Percentiles rank a stretch among this genome's conserved stretches.
Conservation (phyloP, 2,329 filamentous ascomycete species). For the Fusarium solani-melongenae region DNA sequence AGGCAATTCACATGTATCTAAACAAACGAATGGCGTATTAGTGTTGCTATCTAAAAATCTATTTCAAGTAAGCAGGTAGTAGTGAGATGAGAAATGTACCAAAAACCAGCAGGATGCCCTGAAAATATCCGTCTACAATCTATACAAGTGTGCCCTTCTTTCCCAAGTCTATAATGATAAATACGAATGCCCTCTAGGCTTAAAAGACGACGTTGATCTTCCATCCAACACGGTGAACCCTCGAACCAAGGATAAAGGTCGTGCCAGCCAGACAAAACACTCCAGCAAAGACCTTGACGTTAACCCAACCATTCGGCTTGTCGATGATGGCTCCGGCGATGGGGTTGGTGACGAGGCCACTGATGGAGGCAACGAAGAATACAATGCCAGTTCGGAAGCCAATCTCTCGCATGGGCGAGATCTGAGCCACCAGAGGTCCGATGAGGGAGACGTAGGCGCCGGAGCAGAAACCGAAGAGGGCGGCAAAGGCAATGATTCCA, state of each 20-base stretch:
- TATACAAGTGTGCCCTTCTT: neutral
- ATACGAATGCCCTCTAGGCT: neutral
- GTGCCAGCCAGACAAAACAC: slow-evolving; percentile 34
- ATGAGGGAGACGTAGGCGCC: slow-evolving; percentile 55
- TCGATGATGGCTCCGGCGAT: slow-evolving; percentile 62
- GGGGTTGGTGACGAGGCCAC: slow-evolving; percentile 66
- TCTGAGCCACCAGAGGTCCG: slow-evolving; percentile 55
- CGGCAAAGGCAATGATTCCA: slow-evolving; percentile 52
- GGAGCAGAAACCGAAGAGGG: slow-evolving; percentile 56
- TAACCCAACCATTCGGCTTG: slow-evolving; percentile 43
- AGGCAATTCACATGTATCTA: neutral
- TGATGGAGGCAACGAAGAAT: slow-evolving; percentile 66
- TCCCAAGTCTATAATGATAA: neutral
- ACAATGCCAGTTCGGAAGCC: slow-evolving; percentile 49
- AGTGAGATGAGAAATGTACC: neutral
- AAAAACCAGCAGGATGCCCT: neutral
- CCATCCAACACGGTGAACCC: slow-evolving; percentile 30
- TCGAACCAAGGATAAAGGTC: slow-evolving; percentile 3
- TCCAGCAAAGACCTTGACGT: slow-evolving; percentile 51
- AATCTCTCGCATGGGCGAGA: slow-evolving; percentile 40
- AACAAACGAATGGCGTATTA: neutral
- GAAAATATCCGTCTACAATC: neutral
- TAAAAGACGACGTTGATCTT: slow-evolving; percentile 19
- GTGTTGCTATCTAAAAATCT: neutral
- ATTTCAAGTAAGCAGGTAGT: neutral